Base-by-base conservation (phyloP, 2,329 filamentous ascomycete species). In the Mycogone perniciosa region DNA sequence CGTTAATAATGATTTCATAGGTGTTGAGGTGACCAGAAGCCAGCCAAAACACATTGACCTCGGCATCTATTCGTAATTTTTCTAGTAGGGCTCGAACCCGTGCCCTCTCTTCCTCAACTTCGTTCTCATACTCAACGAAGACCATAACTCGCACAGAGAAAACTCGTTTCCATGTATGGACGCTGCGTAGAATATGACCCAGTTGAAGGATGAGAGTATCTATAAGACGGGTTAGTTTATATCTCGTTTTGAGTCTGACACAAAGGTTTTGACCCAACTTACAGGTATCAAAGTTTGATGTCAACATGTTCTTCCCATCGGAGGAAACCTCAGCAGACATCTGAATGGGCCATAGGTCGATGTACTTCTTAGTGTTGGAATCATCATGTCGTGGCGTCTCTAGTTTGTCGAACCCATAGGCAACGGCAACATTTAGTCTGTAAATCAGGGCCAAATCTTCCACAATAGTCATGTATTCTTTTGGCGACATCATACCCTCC, bases 201-300 rank as follows among this genome's bases (percentile, higher is more conserved):
- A 95, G 76, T 59, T 95, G 89, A 4, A 95, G 73, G 53, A 95
- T 93, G n/a, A 95, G 73, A 0, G 89, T 84, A 60, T 85, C 79
- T 53, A 34, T 40, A 2, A 31, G 26, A 31, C 4, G 29, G 6
- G 41, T 47, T 30, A 40, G 10, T 8, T 5, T 29, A 2, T 7
- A 34, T 38, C 6, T 31, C 27, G 4, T 29, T 7, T 5, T 20
- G 9, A 9, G 3, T 42, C 2, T 35, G n/a, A 13, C 27, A 10
- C n/a, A 34, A 13, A 46, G 29, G 20, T 45, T 6, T 20, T 6
- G 11, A 11, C 4, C 7, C 4, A 9, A 67, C 79, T 68, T 81
- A 77, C 90, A 95, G 0, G 89, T 95, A 65, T 95, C 89, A 64
- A 95, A 95, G 58, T 95, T 95, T 0, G 88, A 93, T 0, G 89